Evolutionary conservation across 139 green algal species (phyloP).

Genomic region (Chloropicon primus): DNA sequence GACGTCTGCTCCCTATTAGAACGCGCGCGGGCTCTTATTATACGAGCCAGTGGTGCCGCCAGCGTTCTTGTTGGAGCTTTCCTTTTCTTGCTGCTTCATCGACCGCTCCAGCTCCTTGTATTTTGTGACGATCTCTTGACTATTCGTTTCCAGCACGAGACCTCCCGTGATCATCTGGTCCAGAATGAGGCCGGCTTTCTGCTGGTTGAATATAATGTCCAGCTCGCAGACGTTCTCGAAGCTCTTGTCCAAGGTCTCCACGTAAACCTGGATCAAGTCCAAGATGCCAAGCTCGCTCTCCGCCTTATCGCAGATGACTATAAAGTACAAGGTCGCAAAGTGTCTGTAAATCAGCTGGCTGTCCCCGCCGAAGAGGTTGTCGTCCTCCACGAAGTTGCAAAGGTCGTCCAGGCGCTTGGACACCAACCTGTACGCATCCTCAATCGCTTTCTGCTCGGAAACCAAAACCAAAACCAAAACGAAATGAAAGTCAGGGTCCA

Average conservation of each 20-base stretch:
- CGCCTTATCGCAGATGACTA: constrained; percentile 17
- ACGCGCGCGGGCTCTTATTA: background rate
- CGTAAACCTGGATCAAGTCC: constrained; percentile 27
- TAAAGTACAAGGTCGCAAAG: constrained; percentile 33
- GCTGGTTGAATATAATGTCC: background rate
- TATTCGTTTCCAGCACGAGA: constrained; percentile 20
- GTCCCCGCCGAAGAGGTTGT: constrained; percentile 18
- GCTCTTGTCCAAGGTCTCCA: constrained; percentile 2
- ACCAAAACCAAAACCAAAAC: too few relatives aligned
- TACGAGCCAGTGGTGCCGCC: too few relatives aligned
- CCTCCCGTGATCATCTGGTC: constrained; percentile 32
- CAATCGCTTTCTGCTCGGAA: background rate
- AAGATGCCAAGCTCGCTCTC: constrained; percentile 32
- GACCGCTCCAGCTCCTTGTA: background rate
- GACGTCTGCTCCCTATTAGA: too few relatives aligned
- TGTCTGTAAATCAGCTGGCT: constrained; percentile 29
- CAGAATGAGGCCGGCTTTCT: constrained; percentile 16
- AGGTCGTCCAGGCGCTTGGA: constrained; percentile 11
- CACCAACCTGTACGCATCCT: background rate
- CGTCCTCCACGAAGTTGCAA: constrained; percentile 26
- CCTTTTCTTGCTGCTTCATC: background rate
- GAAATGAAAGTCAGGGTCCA: background rate
- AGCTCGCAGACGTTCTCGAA: background rate
- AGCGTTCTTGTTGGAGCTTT: background rate
- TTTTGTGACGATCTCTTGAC: constrained; percentile 1